phyloP scores from a whole-genome alignment of 805 yeast genomes.

The Suhomyces sp. region DNA sequence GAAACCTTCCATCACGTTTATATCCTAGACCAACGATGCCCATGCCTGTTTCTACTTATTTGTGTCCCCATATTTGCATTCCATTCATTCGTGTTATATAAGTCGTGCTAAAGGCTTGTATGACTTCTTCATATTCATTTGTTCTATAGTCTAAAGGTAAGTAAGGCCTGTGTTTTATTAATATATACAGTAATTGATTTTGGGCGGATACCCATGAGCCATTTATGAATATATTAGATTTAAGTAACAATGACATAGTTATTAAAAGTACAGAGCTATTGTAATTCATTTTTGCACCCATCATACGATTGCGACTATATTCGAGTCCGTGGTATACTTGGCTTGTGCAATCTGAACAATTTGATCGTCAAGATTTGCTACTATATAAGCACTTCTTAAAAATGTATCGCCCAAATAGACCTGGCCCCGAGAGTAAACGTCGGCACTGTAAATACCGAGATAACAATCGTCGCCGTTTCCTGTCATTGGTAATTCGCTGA shows the following conservation, averaged over 20 bases:
- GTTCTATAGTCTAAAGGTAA: slow-evolving; percentile 7
- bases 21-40: neutral
- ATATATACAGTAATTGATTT: slow-evolving; percentile 3
- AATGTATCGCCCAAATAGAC: slow-evolving; percentile 63
- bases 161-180: slow-evolving; percentile 8
- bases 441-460: slow-evolving; percentile 1
- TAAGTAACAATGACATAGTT: neutral
- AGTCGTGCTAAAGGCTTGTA: neutral
- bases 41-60: neutral
- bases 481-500: slow-evolving; percentile 4
- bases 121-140: slow-evolving; percentile 3
- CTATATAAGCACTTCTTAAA: slow-evolving; percentile 61
- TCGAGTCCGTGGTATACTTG: slow-evolving; percentile 16
- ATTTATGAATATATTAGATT: neutral
- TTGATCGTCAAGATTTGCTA: slow-evolving; percentile 57
- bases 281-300: too few species aligned
- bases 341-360: slow-evolving; percentile 48
- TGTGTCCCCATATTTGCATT: slow-evolving; percentile 2
- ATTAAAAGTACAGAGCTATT: too few species aligned
- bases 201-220: neutral
- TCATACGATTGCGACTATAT: slow-evolving; percentile 6
- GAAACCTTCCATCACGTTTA: neutral
- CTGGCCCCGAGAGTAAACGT: neutral
- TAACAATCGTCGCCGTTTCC: neutral
- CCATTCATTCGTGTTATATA: slow-evolving; percentile 1